phyloP scores from a whole-genome alignment of 345 rosid genomes.

The Linum usitatissimum region DNA sequence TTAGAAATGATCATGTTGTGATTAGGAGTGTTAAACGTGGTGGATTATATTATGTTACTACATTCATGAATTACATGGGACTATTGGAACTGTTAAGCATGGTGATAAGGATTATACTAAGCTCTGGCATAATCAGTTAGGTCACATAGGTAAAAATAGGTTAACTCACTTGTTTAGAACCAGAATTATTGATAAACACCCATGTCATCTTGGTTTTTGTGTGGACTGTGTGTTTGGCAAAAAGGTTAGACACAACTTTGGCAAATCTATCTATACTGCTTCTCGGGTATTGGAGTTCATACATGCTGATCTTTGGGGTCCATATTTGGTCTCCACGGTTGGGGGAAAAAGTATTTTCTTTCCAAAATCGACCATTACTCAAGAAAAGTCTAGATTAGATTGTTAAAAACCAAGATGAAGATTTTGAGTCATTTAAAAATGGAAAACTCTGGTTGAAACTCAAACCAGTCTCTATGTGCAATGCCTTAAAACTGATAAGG shows the following conservation, averaged over 20 bases:
- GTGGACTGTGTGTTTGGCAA: conserved; percentile 1
- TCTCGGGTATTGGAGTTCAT: neutral
- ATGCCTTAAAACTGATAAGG: neutral
- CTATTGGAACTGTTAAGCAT: no score
- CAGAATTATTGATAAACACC: neutral
- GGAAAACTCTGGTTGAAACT: conserved; percentile 2
- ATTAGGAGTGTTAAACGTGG: no score
- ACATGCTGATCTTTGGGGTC: neutral
- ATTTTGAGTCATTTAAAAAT: conserved; percentile 1
- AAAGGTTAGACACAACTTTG: neutral
- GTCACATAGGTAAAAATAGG: neutral
- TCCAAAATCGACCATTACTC: conserved; percentile 3
- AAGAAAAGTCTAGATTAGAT: neutral
- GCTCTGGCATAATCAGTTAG: neutral
- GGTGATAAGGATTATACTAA: no score
- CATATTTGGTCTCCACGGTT: neutral
- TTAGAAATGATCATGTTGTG: no score
- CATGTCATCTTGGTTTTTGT: neutral
- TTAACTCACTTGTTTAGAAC: neutral
- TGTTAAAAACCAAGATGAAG: neutral
- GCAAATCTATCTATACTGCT: neutral
- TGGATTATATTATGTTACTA: no score
- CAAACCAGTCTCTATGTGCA: neutral
- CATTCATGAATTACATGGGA: no score
- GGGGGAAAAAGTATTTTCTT: neutral